These are phyloP conservation scores for Schizochytrium sp. DNA, from an alignment of 108 stramenopile genomes.

Conservation along the genomic window DNA sequence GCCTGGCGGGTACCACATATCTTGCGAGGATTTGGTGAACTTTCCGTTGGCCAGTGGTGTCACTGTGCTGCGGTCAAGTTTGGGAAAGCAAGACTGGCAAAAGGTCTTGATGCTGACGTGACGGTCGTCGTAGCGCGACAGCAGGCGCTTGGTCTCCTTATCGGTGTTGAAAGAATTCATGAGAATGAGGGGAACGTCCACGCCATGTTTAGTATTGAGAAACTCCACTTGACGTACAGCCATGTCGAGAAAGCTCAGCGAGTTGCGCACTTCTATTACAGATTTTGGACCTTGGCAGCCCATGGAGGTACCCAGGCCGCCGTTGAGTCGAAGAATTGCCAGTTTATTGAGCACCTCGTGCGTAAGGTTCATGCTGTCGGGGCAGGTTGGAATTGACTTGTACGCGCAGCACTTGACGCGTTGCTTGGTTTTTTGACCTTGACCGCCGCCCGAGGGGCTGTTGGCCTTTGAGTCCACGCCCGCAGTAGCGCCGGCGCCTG, in stretches of 20 bases:
- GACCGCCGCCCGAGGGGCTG: background rate
- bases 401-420: background rate
- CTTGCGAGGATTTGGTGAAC: background rate
- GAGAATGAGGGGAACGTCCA: slow-evolving; percentile 67
- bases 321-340: slow-evolving; percentile 97
- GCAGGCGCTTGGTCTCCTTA: slow-evolving; percentile 84
- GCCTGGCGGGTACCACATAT: slow-evolving; percentile 99
- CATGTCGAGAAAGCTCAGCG: slow-evolving; percentile 95
- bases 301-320: slow-evolving; percentile 98
- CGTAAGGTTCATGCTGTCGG: background rate
- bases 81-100: background rate
- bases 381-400: background rate
- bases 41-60: slow-evolving; percentile 24
- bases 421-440: background rate
- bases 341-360: slow-evolving; percentile 69
- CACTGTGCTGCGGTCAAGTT: slow-evolving; percentile 67
- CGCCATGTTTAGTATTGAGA: slow-evolving; percentile 12
- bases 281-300: slow-evolving; percentile 85
- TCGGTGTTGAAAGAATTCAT: slow-evolving; percentile 99
- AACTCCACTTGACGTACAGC: slow-evolving; percentile 82
- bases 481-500: background rate
- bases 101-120: slow-evolving; percentile 50
- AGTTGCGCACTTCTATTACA: slow-evolving; percentile 86
- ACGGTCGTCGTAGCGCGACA: slow-evolving; percentile 55
- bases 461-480: background rate